Evolutionary conservation across 768 basidiomycete species (phyloP), one percentile per base, ranked within the genome.

Genomic region (Trametes punicea): DNA sequence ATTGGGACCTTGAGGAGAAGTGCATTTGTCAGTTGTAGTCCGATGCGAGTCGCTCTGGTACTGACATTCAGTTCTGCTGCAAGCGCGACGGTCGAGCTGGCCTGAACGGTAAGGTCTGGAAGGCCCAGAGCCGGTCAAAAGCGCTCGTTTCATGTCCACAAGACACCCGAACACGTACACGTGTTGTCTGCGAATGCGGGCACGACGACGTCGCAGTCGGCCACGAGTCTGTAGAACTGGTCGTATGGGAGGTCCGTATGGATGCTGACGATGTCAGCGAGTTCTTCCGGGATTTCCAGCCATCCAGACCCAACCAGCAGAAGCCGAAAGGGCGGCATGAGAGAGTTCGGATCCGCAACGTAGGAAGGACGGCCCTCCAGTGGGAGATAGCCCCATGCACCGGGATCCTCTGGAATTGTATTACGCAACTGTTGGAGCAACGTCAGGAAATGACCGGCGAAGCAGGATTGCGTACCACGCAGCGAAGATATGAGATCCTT

Each of bases 41-140:
- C 13, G 2, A 25, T 21, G 10, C 21, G 9, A 15, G 2, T 18
- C 18, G 27, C 7, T 29, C 15, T 20, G n/a, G 21, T 9, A 21
- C 52, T 29, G 51, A 76, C 75, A 62, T 74, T 64, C 48, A 71
- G 72, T 62, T 76, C 70, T 6, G 74, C 60, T 21, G 73, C 71
- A 69, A 76, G 71, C 2, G 69, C 73, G 23, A 75, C 69, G 1
- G 72, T 74, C 8, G 75, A 77, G 54, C 74, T 75, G 10, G 75
- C 74, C 50, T 76, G 74, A 7, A 56, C 56, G 11, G 69, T 68
- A 42, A 70, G 74, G 62, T 75, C 69, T 67, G 48, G 8, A 36
- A 36, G 5, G 13, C 31, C 31, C 29, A 2, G 15, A 10, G 45
- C 4, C 13, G 3, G 40, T 44, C 1, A n/a, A 8, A 15, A 8